Percentiles rank a stretch among this genome's conserved stretches.
Evolutionary conservation across 2,329 filamentous ascomycete genomes (phyloP).

Genomic region (Sarocladiaceae sp.): DNA sequence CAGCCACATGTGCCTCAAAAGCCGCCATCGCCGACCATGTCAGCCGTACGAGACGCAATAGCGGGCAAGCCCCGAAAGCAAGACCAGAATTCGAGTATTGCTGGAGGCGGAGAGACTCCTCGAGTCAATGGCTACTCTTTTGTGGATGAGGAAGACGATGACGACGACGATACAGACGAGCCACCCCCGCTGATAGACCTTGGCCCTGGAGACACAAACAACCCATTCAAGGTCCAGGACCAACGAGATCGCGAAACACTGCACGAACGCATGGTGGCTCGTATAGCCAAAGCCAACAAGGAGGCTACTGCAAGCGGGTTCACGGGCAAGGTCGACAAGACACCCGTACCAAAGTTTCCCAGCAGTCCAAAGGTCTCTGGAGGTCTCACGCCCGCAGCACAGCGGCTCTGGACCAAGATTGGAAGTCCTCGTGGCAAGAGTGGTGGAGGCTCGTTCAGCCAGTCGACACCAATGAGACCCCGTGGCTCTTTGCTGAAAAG

Average conservation of each 20-base stretch:
- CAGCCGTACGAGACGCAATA: constrained; percentile 79
- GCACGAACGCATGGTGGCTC: constrained; percentile 83
- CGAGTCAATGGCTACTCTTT: constrained; percentile 92
- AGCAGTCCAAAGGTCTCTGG: constrained; percentile 57
- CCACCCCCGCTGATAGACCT: constrained; percentile 47
- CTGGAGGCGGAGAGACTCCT: constrained; percentile 71
- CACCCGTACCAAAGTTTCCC: constrained; percentile 66
- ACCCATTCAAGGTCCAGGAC: constrained; percentile 76
- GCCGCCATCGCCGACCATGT: constrained; percentile 77
- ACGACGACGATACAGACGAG: constrained; percentile 26
- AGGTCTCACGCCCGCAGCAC: constrained; percentile 69
- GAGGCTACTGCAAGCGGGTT: constrained; percentile 54
- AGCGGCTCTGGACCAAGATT: constrained; percentile 62
- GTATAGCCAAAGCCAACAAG: constrained; percentile 68
- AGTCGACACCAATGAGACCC: constrained; percentile 32
- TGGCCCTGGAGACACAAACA: constrained; percentile 58
- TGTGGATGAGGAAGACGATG: constrained; percentile 74
- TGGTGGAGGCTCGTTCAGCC: constrained; percentile 27
- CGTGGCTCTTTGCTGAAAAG: constrained; percentile 34
- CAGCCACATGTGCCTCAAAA: constrained; percentile 35
- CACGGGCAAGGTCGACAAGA: constrained; percentile 53
- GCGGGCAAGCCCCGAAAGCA: constrained; percentile 62
- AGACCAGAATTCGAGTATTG: constrained; percentile 55
- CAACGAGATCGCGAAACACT: constrained; percentile 74
- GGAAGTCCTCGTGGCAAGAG: constrained; percentile 35